Conservation (phyloP, 768 basidiomycete species). For the Pulveroboletus frians region DNA sequence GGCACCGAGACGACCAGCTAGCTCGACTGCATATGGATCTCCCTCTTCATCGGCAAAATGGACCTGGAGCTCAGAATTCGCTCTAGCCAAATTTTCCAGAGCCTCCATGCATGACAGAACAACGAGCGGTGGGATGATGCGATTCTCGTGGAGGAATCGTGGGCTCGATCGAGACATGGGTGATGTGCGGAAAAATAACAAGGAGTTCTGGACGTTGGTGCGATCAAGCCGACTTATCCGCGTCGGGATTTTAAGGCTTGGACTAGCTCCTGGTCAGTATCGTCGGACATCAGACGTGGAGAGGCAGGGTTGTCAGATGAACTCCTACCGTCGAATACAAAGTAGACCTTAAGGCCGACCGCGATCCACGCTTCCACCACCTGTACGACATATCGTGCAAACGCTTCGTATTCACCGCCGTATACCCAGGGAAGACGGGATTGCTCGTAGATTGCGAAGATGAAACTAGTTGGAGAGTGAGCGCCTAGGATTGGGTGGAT, state of each 20-base stretch:
- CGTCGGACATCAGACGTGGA: constrained; percentile 10
- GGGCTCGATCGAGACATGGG: constrained; percentile 52
- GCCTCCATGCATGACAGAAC: constrained; percentile 56
- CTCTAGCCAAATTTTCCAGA: constrained; percentile 37
- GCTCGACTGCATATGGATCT: constrained; percentile 79
- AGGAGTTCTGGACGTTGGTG: constrained; percentile 53
- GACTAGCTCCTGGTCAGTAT: constrained; percentile 51
- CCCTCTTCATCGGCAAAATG: constrained; percentile 80
- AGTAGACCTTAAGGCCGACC: constrained; percentile 58
- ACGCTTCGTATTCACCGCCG: constrained; percentile 71
- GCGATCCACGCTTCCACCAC: constrained; percentile 65
- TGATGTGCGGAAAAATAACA: constrained; percentile 82
- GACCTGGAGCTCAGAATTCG: constrained; percentile 40
- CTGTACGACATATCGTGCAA: constrained; percentile 41
- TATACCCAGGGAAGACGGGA: constrained; percentile 77
- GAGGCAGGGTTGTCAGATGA: background rate
- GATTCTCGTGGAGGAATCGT: constrained; percentile 67
- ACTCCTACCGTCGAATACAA: constrained; percentile 75
- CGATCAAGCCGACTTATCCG: constrained; percentile 53
- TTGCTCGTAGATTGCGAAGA: constrained; percentile 58
- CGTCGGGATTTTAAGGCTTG: constrained; percentile 70
- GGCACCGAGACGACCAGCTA: constrained; percentile 66
- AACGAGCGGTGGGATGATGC: constrained; percentile 67
- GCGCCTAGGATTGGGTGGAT: constrained; percentile 2
- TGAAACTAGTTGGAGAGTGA: constrained; percentile 49